These are phyloP conservation scores for Clonostachys rosea DNA, from an alignment of 2,329 filamentous ascomycete species.

Conservation along the genomic window DNA sequence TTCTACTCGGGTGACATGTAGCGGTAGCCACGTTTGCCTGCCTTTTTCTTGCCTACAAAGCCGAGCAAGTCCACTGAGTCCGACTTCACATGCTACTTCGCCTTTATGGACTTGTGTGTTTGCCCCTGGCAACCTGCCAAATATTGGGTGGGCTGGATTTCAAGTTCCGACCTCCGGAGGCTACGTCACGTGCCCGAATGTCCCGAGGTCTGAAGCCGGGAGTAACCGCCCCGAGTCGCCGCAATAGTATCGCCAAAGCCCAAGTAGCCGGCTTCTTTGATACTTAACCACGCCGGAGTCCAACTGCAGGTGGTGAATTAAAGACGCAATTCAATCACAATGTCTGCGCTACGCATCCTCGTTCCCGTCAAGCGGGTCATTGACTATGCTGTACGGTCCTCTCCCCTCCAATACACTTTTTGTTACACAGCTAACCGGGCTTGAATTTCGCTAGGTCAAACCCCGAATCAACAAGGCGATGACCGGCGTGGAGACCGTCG, in stretches of 20 bases:
- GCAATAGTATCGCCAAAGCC: background rate
- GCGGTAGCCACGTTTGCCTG: too few species aligned
- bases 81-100: too few species aligned
- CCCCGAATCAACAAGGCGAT: constrained; percentile 65
- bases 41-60: too few species aligned
- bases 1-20: too few species aligned
- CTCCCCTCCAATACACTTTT: background rate
- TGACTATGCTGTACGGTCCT: constrained; percentile 68
- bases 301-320: too few species aligned
- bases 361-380: constrained; percentile 82
- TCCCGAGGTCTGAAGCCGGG: constrained; percentile 36
- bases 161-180: background rate
- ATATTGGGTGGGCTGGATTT: too few species aligned
- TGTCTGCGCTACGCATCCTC: constrained; percentile 68
- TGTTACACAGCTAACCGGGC: constrained; percentile 2
- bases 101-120: too few species aligned
- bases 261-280: background rate
- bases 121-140: too few species aligned
- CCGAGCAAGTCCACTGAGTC: too few species aligned
- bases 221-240: constrained; percentile 27
- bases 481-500: constrained; percentile 86
- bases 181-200: constrained; percentile 24
- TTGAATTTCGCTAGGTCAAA: constrained; percentile 48
- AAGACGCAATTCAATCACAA: constrained; percentile 15
- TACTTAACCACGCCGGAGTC: too few species aligned